These are phyloP conservation scores for Paramecium sonneborni DNA, from an alignment of 73 alveolate species.

Conservation along the genomic window DNA sequence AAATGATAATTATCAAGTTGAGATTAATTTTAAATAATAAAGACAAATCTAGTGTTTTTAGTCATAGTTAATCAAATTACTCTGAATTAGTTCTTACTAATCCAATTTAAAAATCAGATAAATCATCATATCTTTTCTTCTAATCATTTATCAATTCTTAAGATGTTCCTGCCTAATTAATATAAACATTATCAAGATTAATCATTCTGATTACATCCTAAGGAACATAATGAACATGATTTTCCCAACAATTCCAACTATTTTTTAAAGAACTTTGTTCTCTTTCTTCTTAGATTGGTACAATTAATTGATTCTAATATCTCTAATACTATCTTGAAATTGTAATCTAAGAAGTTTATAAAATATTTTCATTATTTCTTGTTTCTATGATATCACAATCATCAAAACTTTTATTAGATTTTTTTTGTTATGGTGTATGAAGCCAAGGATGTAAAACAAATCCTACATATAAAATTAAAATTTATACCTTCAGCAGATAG, in stretches of 20 bases:
- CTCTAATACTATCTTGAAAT: not conserved
- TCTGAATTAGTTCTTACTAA: constrained; percentile 14
- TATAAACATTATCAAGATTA: not conserved
- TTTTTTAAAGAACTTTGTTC: not conserved
- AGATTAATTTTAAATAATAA: not conserved
- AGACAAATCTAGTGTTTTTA: not conserved
- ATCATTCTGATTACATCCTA: not conserved
- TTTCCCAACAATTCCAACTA: constrained; percentile 32
- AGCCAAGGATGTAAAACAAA: constrained; percentile 7
- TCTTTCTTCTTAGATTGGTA: not conserved
- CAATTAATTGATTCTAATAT: not conserved
- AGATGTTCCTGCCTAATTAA: not conserved
- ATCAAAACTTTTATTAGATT: constrained; percentile 28
- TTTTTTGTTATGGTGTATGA: not conserved
- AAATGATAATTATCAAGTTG: not conserved
- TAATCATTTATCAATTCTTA: not conserved
- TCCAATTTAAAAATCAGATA: not conserved
- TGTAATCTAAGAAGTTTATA: not conserved
- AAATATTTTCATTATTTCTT: not conserved
- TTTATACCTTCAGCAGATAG: constrained; percentile 23
- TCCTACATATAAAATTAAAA: not conserved
- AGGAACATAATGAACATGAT: constrained; percentile 25
- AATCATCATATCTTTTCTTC: not conserved
- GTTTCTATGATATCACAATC: not conserved
- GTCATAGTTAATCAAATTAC: constrained; percentile 14